Percentiles rank a stretch among this genome's conserved stretches.
These are phyloP conservation scores for Aspergillus ochraceus DNA, from an alignment of 2,329 filamentous ascomycete species.

Conservation along the genomic window DNA sequence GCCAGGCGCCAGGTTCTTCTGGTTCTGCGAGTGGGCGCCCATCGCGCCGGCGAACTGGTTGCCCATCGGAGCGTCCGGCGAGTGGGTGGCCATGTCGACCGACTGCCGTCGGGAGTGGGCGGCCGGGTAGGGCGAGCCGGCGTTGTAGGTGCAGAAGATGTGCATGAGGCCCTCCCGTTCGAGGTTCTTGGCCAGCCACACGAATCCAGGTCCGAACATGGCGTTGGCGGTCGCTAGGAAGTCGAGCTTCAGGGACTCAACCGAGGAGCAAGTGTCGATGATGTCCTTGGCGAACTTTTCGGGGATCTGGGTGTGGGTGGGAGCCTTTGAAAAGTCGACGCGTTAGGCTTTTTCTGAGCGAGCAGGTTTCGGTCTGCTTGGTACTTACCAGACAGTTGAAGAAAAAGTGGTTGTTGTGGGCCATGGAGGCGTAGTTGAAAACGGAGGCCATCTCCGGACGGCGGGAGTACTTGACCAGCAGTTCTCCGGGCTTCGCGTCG, in stretches of 20 bases:
- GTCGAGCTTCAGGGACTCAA: conserved; percentile 78
- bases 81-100: conserved; percentile 47
- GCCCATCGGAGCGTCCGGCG: conserved; percentile 32
- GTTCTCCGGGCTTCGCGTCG: conserved; percentile 61
- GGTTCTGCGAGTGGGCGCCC: conserved; percentile 33
- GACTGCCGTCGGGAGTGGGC: conserved; percentile 76
- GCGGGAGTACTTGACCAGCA: conserved; percentile 75
- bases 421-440: conserved; percentile 98
- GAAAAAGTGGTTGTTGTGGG: conserved; percentile 76
- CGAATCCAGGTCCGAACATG: conserved; percentile 97
- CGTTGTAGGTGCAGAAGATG: conserved; percentile 85
- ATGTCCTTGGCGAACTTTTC: conserved; percentile 60
- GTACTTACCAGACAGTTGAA: conserved; percentile 47
- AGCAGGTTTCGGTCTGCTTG: too few relatives aligned
- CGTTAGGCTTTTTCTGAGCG: not conserved
- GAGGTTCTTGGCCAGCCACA: conserved; percentile 78
- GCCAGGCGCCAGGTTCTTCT: conserved; percentile 40
- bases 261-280: conserved; percentile 71
- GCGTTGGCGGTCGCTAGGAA: conserved; percentile 76
- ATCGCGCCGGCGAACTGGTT: conserved; percentile 39
- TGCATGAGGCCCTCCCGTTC: conserved; percentile 53
- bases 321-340: conserved; percentile 28
- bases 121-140: conserved; percentile 81
- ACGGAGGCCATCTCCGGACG: conserved; percentile 72
- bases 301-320: conserved; percentile 55